Base-by-base conservation (phyloP, 495 filamentous ascomycete species). In the Neurospora sp. region DNA sequence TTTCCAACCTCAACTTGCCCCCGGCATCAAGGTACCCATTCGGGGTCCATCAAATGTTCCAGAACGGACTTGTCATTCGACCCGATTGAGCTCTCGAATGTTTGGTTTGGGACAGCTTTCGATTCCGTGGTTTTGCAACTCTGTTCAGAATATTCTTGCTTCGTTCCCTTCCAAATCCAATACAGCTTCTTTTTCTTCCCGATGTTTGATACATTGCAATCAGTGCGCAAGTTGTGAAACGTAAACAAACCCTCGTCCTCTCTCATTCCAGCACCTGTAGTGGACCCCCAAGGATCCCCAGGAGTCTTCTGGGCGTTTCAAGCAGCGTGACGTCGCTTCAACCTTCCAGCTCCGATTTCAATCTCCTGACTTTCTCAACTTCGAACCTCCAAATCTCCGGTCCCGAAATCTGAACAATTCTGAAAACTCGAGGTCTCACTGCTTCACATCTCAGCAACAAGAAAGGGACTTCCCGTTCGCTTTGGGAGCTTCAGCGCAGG, bases 401-500 rank as follows among this genome's bases (percentile, higher is more conserved):
- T 66, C 27, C 27, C 54, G 54, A 66, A 66, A 66, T 66, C 27
- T 18, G 54, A 66, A 66, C 54, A 66, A 66, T 0, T 66, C 27
- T 66, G 14, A 35, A 37, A 35, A 9, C 27, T 66, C 54, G 14
- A 66, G 6, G 54, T 66, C 54, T 62, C 27, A 66, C 27, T 66
- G 27, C 27, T 35, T 66, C 27, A 66, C 27, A 35, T 4, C 2
- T 35, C 23, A 62, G 14, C 54, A 62, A 35, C 0, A 8, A 37
- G 27, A 66, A 66, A 35, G 12, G 54, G 35, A 31, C 46, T 54
- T 54, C 0, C 46, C 46, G 10, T 27, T 54, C 9, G 46, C 27
- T 20, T 27, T 54, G 46, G 48, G 23, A 62, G 23, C 54, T 31
- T 31, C 54, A 69, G 12, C 75, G 69, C 76, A 76, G 74, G 73